Percentiles rank a stretch among this genome's conserved stretches.
Evolutionary conservation across 306 rosid species (phyloP).

Genomic region (Hippophae rhamnoides): DNA sequence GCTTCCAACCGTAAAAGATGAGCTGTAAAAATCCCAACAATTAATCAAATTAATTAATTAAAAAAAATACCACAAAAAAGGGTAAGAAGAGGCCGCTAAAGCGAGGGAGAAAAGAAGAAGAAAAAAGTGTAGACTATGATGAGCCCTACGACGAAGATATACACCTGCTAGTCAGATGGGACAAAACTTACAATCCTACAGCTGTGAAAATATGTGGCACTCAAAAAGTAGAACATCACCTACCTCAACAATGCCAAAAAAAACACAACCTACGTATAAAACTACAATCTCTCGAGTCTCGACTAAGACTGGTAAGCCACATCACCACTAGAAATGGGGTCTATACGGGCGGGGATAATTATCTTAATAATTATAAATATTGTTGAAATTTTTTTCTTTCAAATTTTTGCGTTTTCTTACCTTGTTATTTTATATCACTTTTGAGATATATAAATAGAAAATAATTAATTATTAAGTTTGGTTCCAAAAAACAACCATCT

Average conservation of each 20-base stretch:
- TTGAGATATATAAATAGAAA: too few relatives aligned
- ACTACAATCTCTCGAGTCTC: slow-evolving; percentile 23
- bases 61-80: background rate
- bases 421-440: too few relatives aligned
- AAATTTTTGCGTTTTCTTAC: too few relatives aligned
- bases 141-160: slow-evolving; percentile 24
- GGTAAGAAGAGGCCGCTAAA: slow-evolving; percentile 2
- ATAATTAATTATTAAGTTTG: too few relatives aligned
- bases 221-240: slow-evolving; percentile 18
- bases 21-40: too few relatives aligned
- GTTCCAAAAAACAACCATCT: too few relatives aligned
- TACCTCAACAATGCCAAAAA: slow-evolving; percentile 13
- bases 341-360: too few relatives aligned
- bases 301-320: background rate
- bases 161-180: slow-evolving; percentile 34
- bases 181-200: slow-evolving; percentile 51
- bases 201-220: slow-evolving; percentile 32
- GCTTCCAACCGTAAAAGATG: too few relatives aligned
- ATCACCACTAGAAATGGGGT: too few relatives aligned
- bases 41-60: background rate
- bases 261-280: background rate
- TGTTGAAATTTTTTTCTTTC: too few relatives aligned
- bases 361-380: too few relatives aligned
- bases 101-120: background rate
- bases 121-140: slow-evolving; percentile 25